Base-by-base conservation (phyloP, 495 filamentous ascomycete genomes). In the Penicillium bovifimosum region DNA sequence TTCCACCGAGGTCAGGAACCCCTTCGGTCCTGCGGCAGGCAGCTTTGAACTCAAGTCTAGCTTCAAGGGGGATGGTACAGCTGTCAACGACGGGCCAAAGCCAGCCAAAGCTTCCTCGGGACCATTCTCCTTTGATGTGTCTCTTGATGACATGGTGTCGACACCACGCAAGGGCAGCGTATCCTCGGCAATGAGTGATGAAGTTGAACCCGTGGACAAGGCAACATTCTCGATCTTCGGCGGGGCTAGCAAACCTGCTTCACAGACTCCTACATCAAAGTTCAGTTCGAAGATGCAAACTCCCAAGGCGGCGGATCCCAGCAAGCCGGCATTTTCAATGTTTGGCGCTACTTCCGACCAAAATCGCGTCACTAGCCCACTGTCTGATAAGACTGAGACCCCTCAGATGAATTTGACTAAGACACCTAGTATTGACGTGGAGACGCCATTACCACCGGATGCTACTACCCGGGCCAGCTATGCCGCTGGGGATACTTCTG, bases 11-110 rank as follows among this genome's bases (percentile, higher is more conserved):
- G 43, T 70, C 39, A 63, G 72, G 35, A 67, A 67, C 9, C 63
- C 68, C 5, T 85, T 90, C 63, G 82, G 84, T 13, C 63, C 74
- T 31, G 70, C 73, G 9, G 41, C 55, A 13, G 57, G 68, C 45
- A 76, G 79, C 0, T 96, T 96, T 64, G 81, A 82, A 20, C 76
- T 96, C 17, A 84, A 80, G 2, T 87, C 86, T 38, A 86, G 82
- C 11, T 96, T 96, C 70, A 90, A 93, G 65, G 76, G 76, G 27
- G 91, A 95, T 62, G 78, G 77, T 8, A 72, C 76, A 45, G 79
- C 79, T 20, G 80, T 78, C 42, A 82, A 86, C 54, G 83, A 86
- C 55, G 68, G 67, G 16, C 75, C 81, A 9, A 78, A 80, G 33
- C 67, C 78, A 16, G 71, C 70, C 11, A 72, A 73, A 44, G 52